phyloP scores from a whole-genome alignment of 2,329 filamentous ascomycete genomes.

The Penicillium capsulatum region DNA sequence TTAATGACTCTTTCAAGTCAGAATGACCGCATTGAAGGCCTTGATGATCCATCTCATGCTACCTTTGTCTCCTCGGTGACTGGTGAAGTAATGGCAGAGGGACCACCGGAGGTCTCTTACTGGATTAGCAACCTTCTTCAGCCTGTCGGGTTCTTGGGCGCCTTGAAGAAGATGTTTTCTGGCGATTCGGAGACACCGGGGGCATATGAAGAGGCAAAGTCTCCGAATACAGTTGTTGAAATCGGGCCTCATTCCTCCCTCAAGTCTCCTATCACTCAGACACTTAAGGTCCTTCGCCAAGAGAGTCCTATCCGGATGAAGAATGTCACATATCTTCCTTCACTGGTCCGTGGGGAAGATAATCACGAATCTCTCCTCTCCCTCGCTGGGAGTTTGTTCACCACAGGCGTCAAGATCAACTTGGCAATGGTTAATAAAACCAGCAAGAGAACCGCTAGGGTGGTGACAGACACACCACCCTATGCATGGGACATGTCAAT shows the following conservation, averaged over 20 bases:
- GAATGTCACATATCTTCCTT: too few relatives aligned
- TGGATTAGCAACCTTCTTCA: background rate
- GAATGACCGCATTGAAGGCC: background rate
- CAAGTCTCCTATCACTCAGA: constrained; percentile 25
- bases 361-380: too few relatives aligned
- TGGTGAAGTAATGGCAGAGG: background rate
- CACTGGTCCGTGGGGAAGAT: too few relatives aligned
- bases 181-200: background rate
- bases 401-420: too few relatives aligned
- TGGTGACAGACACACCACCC: too few relatives aligned
- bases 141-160: background rate
- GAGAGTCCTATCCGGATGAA: too few relatives aligned
- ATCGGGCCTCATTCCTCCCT: constrained; percentile 37
- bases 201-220: background rate
- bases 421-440: too few relatives aligned
- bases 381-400: too few relatives aligned
- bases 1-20: background rate
- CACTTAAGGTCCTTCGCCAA: constrained; percentile 1
- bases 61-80: background rate
- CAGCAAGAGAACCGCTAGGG: too few relatives aligned
- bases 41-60: background rate
- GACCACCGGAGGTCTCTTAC: background rate
- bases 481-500: too few relatives aligned
- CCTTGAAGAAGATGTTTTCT: background rate
- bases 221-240: constrained; percentile 25